Evolutionary conservation across 352 stramenopile genomes (phyloP).

Genomic region (Phytophthora ramorum): DNA sequence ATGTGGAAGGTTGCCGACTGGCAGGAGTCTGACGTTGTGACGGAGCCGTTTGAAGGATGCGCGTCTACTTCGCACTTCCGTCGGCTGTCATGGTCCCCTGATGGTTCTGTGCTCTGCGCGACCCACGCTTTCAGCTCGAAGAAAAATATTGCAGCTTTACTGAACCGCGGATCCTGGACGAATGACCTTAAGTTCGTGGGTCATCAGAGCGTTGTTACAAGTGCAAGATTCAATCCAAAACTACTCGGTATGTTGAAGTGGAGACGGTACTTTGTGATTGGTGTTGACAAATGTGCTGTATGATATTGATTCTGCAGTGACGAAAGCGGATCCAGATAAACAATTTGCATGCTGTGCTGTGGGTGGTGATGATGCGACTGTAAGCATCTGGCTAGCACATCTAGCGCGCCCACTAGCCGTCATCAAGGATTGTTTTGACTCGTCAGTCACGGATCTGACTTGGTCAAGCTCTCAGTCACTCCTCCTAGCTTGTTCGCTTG

Average conservation of each 20-base stretch:
- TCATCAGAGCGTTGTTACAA: slow-evolving; percentile 81
- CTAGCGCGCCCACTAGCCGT: slow-evolving; percentile 77
- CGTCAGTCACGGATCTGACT: slow-evolving; percentile 81
- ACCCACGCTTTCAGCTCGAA: slow-evolving; percentile 90
- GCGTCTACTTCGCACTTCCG: slow-evolving; percentile 87
- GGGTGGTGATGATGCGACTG: slow-evolving; percentile 81
- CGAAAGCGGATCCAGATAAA: slow-evolving; percentile 63
- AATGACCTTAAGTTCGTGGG: slow-evolving; percentile 91
- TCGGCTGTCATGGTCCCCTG: slow-evolving; percentile 84
- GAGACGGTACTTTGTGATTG: not conserved
- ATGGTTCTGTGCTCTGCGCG: slow-evolving; percentile 80
- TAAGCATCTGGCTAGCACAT: slow-evolving; percentile 89
- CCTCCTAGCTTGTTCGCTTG: slow-evolving; percentile 77
- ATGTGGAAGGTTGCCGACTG: slow-evolving; percentile 87
- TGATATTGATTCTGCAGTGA: slow-evolving; percentile 42
- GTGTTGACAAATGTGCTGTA: slow-evolving; percentile 8
- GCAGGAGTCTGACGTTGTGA: slow-evolving; percentile 69
- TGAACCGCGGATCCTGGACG: slow-evolving; percentile 79
- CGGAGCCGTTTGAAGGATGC: slow-evolving; percentile 79
- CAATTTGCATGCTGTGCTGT: slow-evolving; percentile 88
- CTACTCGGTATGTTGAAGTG: slow-evolving; percentile 54
- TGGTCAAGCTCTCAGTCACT: slow-evolving; percentile 70
- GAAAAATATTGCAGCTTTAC: slow-evolving; percentile 84
- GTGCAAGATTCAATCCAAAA: slow-evolving; percentile 84
- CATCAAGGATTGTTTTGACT: slow-evolving; percentile 87